Evolutionary conservation across 2,329 filamentous ascomycete genomes (phyloP), one percentile per base, ranked within the genome.

Genomic region (Apiospora hydei): DNA sequence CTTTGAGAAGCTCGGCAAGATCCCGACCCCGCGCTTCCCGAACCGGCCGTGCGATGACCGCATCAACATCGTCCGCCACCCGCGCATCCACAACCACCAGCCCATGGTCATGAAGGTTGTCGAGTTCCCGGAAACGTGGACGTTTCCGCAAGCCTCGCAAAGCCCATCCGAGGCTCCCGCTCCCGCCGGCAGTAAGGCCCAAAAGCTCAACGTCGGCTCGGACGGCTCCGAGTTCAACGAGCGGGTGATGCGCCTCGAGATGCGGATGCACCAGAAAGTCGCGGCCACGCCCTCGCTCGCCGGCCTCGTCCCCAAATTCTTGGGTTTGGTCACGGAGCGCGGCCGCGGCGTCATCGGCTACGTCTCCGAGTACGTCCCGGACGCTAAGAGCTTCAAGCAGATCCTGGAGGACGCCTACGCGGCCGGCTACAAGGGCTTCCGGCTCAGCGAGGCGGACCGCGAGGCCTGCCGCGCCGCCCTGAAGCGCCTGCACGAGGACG

Each of bases 341-440:
- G 70, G 70, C 16, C 70, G 70, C 24, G 70, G 70, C 11, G 57
- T 71, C 30, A 71, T 71, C 24, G 70, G 70, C 24, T 71, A 34
- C 41, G 41, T 61, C 11, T 61, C 46, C 14, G 67, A 71, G 24
- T 69, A 21, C 26, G 49, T 71, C 13, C 2, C 10, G 41, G 70
- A 51, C 5, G 49, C 41, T 49, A 68, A 69, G 24, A 69, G 26
- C 16, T 69, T 61, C n/a, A 21, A 41, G 46, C 46, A 49, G 30
- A 14, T 53, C 1, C 13, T 49, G 3, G 16, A 41, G 3, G 24
- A 53, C 1, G 46, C 34, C 24, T 47, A 47, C 24, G 21, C 34
- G 24, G 34, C 67, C 10, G 47, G 30, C n/a, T 10, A 34, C 4
- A 41, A 5, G 13, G 26, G 38, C 7, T 41, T n/a, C 16, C 43